Evolutionary conservation across 345 rosid species (phyloP).

Genomic region (Nasturtium officinale): DNA sequence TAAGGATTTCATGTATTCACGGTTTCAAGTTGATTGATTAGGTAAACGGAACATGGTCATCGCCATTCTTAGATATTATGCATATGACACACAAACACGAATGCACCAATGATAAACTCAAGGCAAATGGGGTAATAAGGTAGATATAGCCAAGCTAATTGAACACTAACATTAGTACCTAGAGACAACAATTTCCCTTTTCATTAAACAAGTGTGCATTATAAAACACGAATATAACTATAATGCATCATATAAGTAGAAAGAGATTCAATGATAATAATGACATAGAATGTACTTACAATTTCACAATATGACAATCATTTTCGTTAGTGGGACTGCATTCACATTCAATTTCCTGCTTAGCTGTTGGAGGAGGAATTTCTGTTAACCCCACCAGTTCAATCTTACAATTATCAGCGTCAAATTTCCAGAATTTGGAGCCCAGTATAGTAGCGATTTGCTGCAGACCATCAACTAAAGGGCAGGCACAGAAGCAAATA

Average conservation of each 20-base stretch:
- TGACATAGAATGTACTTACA: slow-evolving; percentile 49
- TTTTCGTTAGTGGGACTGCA: slow-evolving; percentile 43
- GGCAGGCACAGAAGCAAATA: slow-evolving; percentile 31
- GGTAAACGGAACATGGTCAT: not conserved
- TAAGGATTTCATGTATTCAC: not conserved
- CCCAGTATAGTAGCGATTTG: slow-evolving; percentile 52
- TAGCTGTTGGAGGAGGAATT: slow-evolving; percentile 41
- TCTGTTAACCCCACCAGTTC: slow-evolving; percentile 46
- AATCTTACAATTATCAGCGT: slow-evolving; percentile 47
- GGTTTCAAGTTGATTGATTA: not conserved
- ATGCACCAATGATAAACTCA: slow-evolving; percentile 9
- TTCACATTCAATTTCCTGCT: slow-evolving; percentile 49
- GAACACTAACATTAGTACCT: slow-evolving; percentile 14
- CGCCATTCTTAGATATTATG: not conserved
- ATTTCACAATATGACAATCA: slow-evolving; percentile 53
- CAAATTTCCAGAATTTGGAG: slow-evolving; percentile 50
- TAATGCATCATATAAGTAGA: not conserved
- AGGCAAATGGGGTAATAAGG: not conserved
- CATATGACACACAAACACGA: not conserved
- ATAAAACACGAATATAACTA: not conserved
- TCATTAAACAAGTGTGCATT: slow-evolving; percentile 2
- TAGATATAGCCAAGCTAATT: not conserved
- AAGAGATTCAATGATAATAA: slow-evolving; percentile 1
- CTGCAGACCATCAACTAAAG: slow-evolving; percentile 53
- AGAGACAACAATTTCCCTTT: not conserved